Evolutionary conservation across 129 eudicot genomes (phyloP).

Genomic region (Lonicera japonica): DNA sequence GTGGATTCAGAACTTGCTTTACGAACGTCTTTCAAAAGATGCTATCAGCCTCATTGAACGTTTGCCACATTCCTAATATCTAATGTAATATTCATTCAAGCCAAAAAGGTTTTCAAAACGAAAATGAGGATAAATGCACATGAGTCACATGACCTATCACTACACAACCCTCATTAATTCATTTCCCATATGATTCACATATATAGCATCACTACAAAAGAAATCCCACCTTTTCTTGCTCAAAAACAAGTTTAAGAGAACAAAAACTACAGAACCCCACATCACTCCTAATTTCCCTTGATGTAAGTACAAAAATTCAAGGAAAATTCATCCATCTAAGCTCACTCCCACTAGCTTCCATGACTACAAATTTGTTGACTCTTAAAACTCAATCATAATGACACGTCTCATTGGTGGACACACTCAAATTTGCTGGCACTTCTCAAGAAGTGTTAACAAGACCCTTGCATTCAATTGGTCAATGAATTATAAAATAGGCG

Average conservation of each 20-base stretch:
- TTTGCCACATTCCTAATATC: no score
- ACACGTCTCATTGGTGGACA: no score
- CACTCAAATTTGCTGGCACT: no score
- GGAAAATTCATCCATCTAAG: not conserved
- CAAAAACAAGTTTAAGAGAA: not conserved
- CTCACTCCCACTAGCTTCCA: no score
- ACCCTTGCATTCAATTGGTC: not conserved
- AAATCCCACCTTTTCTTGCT: not conserved
- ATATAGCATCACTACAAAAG: not conserved
- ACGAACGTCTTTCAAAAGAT: no score
- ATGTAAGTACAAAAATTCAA: constrained; percentile 4
- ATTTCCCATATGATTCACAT: not conserved
- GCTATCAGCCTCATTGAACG: no score
- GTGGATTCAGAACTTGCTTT: no score
- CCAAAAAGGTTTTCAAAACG: not conserved
- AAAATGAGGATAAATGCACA: no score
- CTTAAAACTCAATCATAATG: no score
- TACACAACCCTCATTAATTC: not conserved
- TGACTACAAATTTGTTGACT: no score
- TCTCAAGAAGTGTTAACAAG: not conserved
- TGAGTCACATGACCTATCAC: not conserved
- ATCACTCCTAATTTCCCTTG: constrained; percentile 8
- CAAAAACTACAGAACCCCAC: not conserved
- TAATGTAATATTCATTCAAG: not conserved
- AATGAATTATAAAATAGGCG: no score